Evolutionary conservation across 768 basidiomycete species (phyloP), one percentile per base, ranked within the genome.

Genomic region (Amanita rimosa): DNA sequence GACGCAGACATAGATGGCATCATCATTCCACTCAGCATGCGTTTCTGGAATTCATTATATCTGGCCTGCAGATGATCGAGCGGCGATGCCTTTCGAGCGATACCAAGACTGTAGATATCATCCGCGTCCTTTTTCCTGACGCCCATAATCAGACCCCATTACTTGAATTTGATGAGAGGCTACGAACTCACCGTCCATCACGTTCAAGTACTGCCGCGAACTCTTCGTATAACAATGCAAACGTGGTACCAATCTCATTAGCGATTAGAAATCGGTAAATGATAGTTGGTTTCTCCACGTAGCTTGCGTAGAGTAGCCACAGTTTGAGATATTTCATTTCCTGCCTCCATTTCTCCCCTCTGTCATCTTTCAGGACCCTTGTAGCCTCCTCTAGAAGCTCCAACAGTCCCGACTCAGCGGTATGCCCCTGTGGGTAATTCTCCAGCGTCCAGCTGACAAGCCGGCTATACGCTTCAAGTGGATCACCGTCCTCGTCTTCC

Each of bases 361-460:
- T 72, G 56, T 89, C 70, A 56, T 84, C 81, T 56, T 91, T 83
- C 59, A 98, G 74, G 6, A 82, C 75, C 27, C 93, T 71, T 1
- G 96, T 96, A 13, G 91, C 88, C 59, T 91, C 87, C 60, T 99
- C 96, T 6, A 99, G 67, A 2, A 98, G 71, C 51, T 95, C 93
- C 14, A 98, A 69, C n/a, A 98, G 73, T 27, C 91, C 88, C 10
- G 87, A 91, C 60, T 92, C 85, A 1, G 83, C 83, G 44, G 83
- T 87, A 49, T 88, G 84, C 4, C 93, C 94, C 52, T 96, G 85
- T 0, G 95, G 93, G 60, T 97, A 95, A 62, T 90, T 92, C 62
- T 95, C 91, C 37, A 93, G 67, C 0, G 88, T 93, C 88, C 94
- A 98, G 44, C 85, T 76, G 45, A 98, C 84, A 55, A 97, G 81